Evolutionary conservation across 208 protist species (phyloP), one percentile per base, ranked within the genome.

Genomic region (Herpetomonas tarakana): DNA sequence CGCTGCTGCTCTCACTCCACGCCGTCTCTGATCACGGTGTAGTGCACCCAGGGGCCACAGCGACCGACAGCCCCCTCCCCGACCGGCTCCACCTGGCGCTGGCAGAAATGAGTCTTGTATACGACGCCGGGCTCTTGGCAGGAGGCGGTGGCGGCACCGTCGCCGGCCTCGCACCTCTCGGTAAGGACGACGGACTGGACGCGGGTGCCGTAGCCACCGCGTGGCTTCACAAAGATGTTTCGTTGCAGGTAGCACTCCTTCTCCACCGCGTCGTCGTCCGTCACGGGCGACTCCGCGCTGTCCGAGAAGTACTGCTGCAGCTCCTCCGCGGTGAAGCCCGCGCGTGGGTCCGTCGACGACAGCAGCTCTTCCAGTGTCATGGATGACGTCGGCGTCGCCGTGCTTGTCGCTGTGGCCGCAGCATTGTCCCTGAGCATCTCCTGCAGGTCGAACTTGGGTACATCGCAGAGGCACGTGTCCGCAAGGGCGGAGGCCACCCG

Each of bases 151-250:
- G 4, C 3, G 7, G 1, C 26, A n/a, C 22, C 46, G 54, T 44
- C 3, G 68, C 24, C 22, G 57, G 29, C 7, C n/a, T n/a, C 35
- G 35, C 35, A 41, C 35, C 57, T 63, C 58, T 85, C 78, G 19
- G 82, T 74, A 38, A 84, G 51, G 27, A 88, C 81, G 28, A 84
- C 65, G 26, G 81, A 81, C 44, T 85, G 81, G 35, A 76, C 62
- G 21, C 75, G 74, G 4, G 78, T 88, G 9, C 74, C 77, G 61
- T 78, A 70, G 6, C 47, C 62, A n/a, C 19, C 19, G 12, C 51
- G 18, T 1, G 57, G 65, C 3, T 11, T 6, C 29, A 64, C 58
- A 44, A 81, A 68, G 31, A 88, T 84, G 67, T 66, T 78, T 2
- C 63, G 58, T 52, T 84, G 76, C 28, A 68, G 29, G 56, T 70